A percentile compares a stretch with the other conserved stretches of the same genome.
These are phyloP conservation scores for Candida andamanensis DNA, from an alignment of 805 yeast species.

Conservation along the genomic window DNA sequence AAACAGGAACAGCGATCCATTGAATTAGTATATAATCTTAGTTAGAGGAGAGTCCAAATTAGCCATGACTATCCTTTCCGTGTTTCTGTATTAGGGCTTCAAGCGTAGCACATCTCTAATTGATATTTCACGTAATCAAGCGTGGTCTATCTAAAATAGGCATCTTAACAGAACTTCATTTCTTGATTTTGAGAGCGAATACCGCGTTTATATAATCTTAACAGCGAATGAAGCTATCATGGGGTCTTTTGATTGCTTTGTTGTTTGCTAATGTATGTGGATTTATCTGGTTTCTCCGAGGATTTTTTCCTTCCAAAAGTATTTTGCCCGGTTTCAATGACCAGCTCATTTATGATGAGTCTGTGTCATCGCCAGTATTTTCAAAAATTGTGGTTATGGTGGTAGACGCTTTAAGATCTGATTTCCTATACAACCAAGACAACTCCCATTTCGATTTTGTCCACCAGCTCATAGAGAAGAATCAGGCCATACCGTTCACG, in stretches of 20 bases:
- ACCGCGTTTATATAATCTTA: neutral
- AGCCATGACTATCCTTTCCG: too few species aligned
- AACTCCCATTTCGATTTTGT: constrained; percentile 61
- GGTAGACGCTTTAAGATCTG: constrained; percentile 89
- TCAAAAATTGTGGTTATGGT: constrained; percentile 74
- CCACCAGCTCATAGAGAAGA: constrained; percentile 59
- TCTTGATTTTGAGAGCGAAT: neutral
- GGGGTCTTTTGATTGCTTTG: neutral
- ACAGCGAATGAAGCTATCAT: constrained; percentile 1
- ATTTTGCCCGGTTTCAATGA: constrained; percentile 56
- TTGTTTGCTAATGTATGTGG: constrained; percentile 34
- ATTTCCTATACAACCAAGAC: constrained; percentile 62
- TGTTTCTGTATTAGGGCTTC: too few species aligned
- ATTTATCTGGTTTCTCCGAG: constrained; percentile 60
- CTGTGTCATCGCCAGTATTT: constrained; percentile 41
- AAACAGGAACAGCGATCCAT: too few species aligned
- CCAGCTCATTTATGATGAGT: constrained; percentile 16
- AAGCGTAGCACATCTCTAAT: too few species aligned
- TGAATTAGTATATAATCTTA: too few species aligned
- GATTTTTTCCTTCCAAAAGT: constrained; percentile 90
- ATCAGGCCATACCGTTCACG: constrained; percentile 81
- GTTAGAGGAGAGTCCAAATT: too few species aligned
- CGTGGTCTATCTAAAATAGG: too few species aligned
- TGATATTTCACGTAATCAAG: too few species aligned
- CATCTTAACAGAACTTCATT: too few species aligned